Base-by-base conservation (phyloP, 2,329 filamentous ascomycete genomes). In the Exophiala dermatitidis region DNA sequence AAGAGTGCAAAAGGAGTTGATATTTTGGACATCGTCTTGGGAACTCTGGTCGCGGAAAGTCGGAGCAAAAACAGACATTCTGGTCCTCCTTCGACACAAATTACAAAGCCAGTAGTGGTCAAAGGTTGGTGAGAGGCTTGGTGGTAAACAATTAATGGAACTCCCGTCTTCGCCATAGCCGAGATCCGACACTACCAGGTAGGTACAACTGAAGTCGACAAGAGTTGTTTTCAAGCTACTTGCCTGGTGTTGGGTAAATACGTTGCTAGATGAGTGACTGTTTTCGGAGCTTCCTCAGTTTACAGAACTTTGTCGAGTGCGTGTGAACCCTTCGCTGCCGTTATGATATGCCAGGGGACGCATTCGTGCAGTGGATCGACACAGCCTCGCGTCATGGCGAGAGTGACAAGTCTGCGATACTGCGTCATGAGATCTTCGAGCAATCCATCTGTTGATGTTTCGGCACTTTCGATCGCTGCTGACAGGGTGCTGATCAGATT, bases 261-360 rank as follows among this genome's bases (percentile, higher is more conserved):
- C 19, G 19, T 19, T 19, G 19, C 19, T 19, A 19, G 19, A 19
- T 19, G 19, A 19, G 19, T 19, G 19, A 19, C 19, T 19, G 19
- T 19, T 19, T 19, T 19, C 19, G 32, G n/a, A 37, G 12, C 10
- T 10, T n/a, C 10, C 29, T 37, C 19, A 9, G 8, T 10, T 32
- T 34, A 63, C 40, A 60, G 41, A 36, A 56, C 44, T 41, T 51
- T 37, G 30, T 53, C 62, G 7, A 63, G 50, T 2, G 55, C 47
- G 4, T 30, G 48, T 4, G 54, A 46, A n/a, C 69, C 71, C 59
- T 67, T 69, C 29, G 71, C 63, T 37, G 71, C 71, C 0, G 72
- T 73, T 31, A 70, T 71, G 52, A 76, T 68, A 62, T 76, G 74
- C 72, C 72, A 75, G 30, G 74, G 74, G 40, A 75, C 53, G n/a